Evolutionary conservation across 2,329 filamentous ascomycete species (phyloP), one percentile per base, ranked within the genome.

Genomic region (Triangularia setosa): DNA sequence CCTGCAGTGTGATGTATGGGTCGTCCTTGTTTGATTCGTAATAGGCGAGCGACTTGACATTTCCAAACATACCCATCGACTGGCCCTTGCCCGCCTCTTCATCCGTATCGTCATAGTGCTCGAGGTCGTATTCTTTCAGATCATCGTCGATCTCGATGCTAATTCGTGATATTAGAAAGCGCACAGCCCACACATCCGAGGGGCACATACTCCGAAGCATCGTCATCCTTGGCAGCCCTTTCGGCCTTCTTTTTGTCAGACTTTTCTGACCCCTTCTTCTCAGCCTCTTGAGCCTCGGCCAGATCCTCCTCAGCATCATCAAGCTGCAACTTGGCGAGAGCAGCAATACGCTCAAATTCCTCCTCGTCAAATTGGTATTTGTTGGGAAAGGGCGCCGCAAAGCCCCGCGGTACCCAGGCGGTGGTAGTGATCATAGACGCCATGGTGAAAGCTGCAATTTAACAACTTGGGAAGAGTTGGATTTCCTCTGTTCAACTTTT

Each of bases 11-110:
- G 74, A 99, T 95, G 78, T 99, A 99, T 0, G 95, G 95, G 74
- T 99, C 95, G 61, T 97, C 92, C 73, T 94, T 91, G 78, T 97
- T 95, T 67, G 92, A 92, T 70, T 93, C 88, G 80, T 99, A 93
- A 79, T 97, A 99, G 14, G 93, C 91, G 25, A 99, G 83, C 28
- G 92, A 93, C 78, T 95, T 96, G 75, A 96, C 87, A 75, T 97
- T 97, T 73, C 93, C 93, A 75, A 99, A 98, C 86, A 97, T 97
- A 72, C 89, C 90, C 84, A 95, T 89, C 61, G 89, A 85, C 73
- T 92, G 89, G 58, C 85, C 87, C 18, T 79, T 78, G 23, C 81
- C 82, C 21, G 91, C 86, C 28, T 87, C 88, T 1, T 85, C 83
- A 14, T 85, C 86, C 56, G 95, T 91, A 70, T 95, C 90, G 72